Percentiles rank a stretch among this genome's conserved stretches.
phyloP scores from a whole-genome alignment of 257 asterid genomes.

The Avicennia marina region DNA sequence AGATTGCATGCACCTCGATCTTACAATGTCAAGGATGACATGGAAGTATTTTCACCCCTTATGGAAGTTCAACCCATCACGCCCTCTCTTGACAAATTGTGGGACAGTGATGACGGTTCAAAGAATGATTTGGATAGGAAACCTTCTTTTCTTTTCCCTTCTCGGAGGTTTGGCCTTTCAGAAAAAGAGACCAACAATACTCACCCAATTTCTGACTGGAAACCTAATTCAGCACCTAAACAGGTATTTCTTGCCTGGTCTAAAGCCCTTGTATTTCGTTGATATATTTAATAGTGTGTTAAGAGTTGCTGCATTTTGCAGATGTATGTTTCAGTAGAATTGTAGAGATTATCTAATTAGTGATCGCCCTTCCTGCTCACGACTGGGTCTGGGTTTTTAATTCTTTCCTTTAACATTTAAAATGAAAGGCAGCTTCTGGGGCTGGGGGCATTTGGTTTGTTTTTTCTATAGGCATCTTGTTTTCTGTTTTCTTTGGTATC shows the following conservation, averaged over 20 bases:
- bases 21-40: conserved; percentile 89
- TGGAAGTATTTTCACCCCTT: conserved; percentile 98
- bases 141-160: conserved; percentile 51
- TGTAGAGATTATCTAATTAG: background rate
- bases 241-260: conserved; percentile 53
- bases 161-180: conserved; percentile 66
- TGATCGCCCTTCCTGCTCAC: background rate
- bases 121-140: conserved; percentile 65
- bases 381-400: background rate
- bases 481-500: too few species aligned
- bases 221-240: conserved; percentile 50
- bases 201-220: conserved; percentile 73
- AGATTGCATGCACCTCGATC: conserved; percentile 78
- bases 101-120: conserved; percentile 56
- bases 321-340: background rate
- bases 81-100: conserved; percentile 75
- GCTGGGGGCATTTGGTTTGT: background rate
- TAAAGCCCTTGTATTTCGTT: background rate
- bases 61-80: conserved; percentile 92
- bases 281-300: background rate
- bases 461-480: background rate
- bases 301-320: background rate
- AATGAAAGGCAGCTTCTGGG: background rate
- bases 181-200: conserved; percentile 58
- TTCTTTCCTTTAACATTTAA: too few species aligned